Conservation (phyloP, 371 early-diverging fungal species). For the Lichtheimia ramosa region DNA sequence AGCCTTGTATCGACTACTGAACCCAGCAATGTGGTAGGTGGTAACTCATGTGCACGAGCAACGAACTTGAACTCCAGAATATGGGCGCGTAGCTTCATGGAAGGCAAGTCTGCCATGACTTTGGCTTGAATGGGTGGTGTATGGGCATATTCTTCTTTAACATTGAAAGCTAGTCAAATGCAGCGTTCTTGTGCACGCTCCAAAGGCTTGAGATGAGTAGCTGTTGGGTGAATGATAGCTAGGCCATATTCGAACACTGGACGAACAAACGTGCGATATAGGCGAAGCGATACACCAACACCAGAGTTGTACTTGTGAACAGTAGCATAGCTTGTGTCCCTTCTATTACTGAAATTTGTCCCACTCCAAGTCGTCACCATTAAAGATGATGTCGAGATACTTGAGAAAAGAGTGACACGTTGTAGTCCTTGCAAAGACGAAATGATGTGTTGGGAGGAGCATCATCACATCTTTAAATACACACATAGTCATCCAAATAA, state of each 20-base stretch:
- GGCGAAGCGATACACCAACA: background rate
- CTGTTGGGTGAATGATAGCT: conserved; percentile 3
- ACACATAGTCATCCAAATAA: no score
- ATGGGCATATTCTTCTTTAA: background rate
- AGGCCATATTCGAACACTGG: conserved; percentile 10
- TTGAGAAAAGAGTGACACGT: background rate
- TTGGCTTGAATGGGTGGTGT: background rate
- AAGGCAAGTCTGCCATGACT: background rate
- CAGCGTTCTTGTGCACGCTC: conserved; percentile 9
- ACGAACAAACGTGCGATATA: conserved; percentile 4
- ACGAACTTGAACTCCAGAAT: background rate
- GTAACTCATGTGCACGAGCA: background rate
- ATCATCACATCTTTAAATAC: no score
- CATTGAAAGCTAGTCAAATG: conserved; percentile 2
- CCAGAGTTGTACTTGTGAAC: background rate
- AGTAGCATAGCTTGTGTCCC: background rate
- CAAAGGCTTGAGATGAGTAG: background rate
- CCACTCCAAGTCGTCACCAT: background rate
- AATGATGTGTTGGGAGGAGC: no score
- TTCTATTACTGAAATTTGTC: background rate
- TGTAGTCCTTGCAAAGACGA: background rate
- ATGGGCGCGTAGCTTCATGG: background rate
- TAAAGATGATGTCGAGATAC: conserved; percentile 6
- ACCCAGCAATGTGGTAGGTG: no score
- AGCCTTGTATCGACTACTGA: no score